Evolutionary conservation across 2,329 filamentous ascomycete genomes (phyloP), one percentile per base, ranked within the genome.

Genomic region (Fonsecaea pugnacius): DNA sequence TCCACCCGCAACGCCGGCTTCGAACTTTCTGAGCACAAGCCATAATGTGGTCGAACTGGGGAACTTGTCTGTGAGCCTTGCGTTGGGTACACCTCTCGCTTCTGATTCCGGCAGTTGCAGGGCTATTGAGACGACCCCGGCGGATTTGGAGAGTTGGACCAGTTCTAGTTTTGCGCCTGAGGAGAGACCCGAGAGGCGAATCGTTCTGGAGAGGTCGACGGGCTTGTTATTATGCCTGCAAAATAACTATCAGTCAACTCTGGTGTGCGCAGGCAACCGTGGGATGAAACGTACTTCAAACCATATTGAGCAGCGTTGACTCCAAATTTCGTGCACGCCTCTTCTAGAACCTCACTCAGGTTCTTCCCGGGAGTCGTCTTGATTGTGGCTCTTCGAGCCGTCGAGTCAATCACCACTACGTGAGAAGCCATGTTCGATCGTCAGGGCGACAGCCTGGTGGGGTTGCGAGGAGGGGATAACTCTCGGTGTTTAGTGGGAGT

Each of bases 121-220:
- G n/a, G 91, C 94, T 48, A 99, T 89, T 46, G 90, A 92, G 62
- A 99, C 89, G 54, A 90, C 89, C 1, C 91, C 89, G 0, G 93
- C 90, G 0, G 92, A 95, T 63, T 91, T 91, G 52, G 93, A 95
- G 64, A 90, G 88, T 74, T 91, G 88, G 24, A 97, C 89, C 56
- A 99, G 90, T 74, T 98, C 93, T 64, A 99, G 87, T 75, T 96
- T 96, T 64, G 95, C 94, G 67, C 95, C 95, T 40, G 91, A 86
- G 12, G 85, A 83, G 5, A 99, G 88, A 56, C 92, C 91, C 4
- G 92, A 90, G 32, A 94, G 87, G 54, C 94, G 89, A 75, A 93
- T 91, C 48, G 91, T 89, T 62, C 92, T 84, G 6, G 92, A 94
- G 8, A 99, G 85, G 73, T 97, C 92, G 64, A 99, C 82, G 36